phyloP scores from a whole-genome alignment of 2,329 filamentous ascomycete genomes.

The Talaromyces sp. region DNA sequence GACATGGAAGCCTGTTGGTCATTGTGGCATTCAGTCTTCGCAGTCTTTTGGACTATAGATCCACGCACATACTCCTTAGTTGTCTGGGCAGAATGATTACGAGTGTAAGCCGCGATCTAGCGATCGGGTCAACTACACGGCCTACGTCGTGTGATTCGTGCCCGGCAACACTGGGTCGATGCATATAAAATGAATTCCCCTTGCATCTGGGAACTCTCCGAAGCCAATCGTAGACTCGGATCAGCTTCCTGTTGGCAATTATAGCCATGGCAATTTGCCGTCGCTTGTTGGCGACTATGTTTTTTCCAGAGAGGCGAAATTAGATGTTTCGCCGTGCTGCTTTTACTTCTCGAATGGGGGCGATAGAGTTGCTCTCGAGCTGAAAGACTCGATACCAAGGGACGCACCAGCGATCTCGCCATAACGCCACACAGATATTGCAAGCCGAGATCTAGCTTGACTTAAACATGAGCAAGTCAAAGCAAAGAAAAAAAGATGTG shows the following conservation, averaged over 20 bases:
- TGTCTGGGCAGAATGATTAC: background rate
- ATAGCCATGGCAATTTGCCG: constrained; percentile 12
- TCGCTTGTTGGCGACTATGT: background rate
- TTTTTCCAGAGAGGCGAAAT: background rate
- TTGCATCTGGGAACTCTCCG: constrained; percentile 37
- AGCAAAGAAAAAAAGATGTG: constrained; percentile 14
- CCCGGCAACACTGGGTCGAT: constrained; percentile 28
- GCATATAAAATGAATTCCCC: constrained; percentile 30
- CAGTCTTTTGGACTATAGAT: constrained; percentile 22
- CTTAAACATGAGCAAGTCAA: background rate
- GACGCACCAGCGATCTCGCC: constrained; percentile 3
- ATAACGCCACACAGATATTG: background rate
- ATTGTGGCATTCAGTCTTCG: background rate
- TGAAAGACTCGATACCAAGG: background rate
- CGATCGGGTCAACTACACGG: constrained; percentile 15
- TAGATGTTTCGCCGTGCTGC: background rate
- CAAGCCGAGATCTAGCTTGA: constrained; percentile 9
- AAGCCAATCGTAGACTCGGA: constrained; percentile 26
- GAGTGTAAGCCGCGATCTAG: constrained; percentile 22
- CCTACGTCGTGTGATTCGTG: constrained; percentile 36
- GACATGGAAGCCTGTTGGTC: constrained; percentile 15
- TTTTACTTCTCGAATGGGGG: background rate
- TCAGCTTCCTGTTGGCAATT: constrained; percentile 1
- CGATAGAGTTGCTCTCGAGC: background rate
- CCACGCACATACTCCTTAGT: constrained; percentile 24